Evolutionary conservation across 2,329 filamentous ascomycete genomes (phyloP).

Genomic region (Colletotrichum acutatum): DNA sequence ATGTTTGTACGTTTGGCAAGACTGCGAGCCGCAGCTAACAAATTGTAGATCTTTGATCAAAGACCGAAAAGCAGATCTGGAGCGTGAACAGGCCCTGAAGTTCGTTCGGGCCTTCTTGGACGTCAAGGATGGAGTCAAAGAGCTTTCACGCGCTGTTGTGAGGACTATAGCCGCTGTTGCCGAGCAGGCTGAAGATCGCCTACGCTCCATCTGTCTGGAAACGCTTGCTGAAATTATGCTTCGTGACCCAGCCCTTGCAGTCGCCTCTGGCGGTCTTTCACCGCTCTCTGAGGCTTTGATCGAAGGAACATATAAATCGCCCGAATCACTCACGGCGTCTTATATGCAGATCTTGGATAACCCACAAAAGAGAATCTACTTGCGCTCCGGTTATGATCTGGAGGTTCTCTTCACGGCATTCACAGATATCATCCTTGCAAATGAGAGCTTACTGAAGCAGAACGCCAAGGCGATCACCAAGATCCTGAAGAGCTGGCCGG

Average conservation of each 20-base stretch:
- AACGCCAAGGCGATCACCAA: conserved; percentile 94
- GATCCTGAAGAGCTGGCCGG: conserved; percentile 93
- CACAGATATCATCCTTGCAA: conserved; percentile 79
- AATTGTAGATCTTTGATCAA: conserved; percentile 81
- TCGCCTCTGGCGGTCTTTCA: conserved; percentile 85
- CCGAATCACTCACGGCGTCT: conserved; percentile 87
- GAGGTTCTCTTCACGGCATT: conserved; percentile 92
- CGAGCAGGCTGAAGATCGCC: conserved; percentile 85
- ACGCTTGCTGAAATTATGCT: conserved; percentile 93
- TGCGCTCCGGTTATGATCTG: conserved; percentile 90
- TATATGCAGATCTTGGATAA: conserved; percentile 91
- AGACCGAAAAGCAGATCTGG: conserved; percentile 95
- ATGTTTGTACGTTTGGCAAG: neutral
- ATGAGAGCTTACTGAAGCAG: conserved; percentile 76
- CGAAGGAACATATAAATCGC: conserved; percentile 91
- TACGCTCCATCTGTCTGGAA: conserved; percentile 91
- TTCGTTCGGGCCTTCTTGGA: conserved; percentile 96
- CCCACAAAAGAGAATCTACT: conserved; percentile 80
- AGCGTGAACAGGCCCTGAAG: conserved; percentile 96
- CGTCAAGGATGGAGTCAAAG: conserved; percentile 89
- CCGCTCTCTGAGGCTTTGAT: conserved; percentile 91
- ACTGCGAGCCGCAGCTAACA: conserved; percentile 20
- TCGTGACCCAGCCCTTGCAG: conserved; percentile 82
- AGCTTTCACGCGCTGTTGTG: conserved; percentile 88
- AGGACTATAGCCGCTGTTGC: conserved; percentile 92